Percentiles rank a stretch among this genome's conserved stretches.
Conservation (phyloP, 2,329 filamentous ascomycete genomes). For the Ascochyta viciae-villosae region DNA sequence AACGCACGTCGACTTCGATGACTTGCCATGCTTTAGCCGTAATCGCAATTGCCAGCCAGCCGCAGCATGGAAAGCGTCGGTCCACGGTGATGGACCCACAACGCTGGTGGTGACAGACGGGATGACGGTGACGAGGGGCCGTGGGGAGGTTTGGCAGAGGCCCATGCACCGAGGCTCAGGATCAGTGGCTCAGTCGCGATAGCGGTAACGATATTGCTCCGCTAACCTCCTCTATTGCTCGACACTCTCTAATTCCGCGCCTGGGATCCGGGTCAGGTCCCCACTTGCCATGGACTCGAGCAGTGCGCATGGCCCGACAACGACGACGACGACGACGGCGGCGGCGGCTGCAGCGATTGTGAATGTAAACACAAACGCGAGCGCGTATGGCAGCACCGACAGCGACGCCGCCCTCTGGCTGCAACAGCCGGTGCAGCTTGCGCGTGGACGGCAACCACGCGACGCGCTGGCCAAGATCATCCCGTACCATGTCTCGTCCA, state of each 20-base stretch:
- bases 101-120: conserved; percentile 11
- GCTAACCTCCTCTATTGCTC: conserved; percentile 2
- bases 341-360: too few species aligned
- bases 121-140: neutral
- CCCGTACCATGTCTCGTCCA: conserved; percentile 38
- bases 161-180: neutral
- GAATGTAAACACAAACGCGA: neutral
- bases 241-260: conserved; percentile 17
- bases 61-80: neutral
- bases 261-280: conserved; percentile 21
- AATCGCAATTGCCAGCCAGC: neutral
- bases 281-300: conserved; percentile 33
- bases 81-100: conserved; percentile 4
- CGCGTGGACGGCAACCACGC: conserved; percentile 48
- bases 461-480: conserved; percentile 46
- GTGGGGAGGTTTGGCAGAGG: neutral
- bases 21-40: neutral
- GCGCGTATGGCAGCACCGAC: conserved; percentile 10
- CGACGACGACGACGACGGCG: neutral
- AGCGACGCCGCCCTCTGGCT: conserved; percentile 26
- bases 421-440: conserved; percentile 36
- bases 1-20: neutral
- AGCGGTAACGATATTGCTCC: conserved; percentile 12
- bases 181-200: neutral
- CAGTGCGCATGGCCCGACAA: conserved; percentile 21